Evolutionary conservation across 176 grass and related monocot genomes (phyloP), one percentile per base, ranked within the genome.

Genomic region (Canna indica): DNA sequence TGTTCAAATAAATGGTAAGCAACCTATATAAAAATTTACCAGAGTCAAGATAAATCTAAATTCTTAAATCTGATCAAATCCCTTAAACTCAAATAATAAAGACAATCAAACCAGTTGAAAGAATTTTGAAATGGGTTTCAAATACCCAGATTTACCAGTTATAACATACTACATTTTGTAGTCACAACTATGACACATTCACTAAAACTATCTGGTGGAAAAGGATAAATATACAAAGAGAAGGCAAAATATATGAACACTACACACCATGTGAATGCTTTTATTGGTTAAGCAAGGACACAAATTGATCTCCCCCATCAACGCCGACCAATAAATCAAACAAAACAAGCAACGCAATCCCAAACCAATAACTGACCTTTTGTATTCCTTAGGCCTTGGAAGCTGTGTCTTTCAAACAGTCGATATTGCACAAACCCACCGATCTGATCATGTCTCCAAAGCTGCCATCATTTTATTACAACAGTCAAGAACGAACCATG

Each of bases 381-480:
- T 28, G 4, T 73, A 59, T 76, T 52, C 74, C 88, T 77, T 11
- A 56, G 44, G 65, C 33, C 56, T 77, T 76, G 28, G 81, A 83
- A 66, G 69, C 68, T 76, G 59, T 59, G 81, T 76, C 88, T 82
- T 91, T 92, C 81, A 97, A 97, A 81, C 88, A 97, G 33, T 90
- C 86, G 2, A 85, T 83, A 79, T 87, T 97, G 52, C 88, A 92
- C 17, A 97, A 62, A 8, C 93, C 80, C 76, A 97, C 88, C 1
- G 79, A 83, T 74, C 89, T 92, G 28, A 97, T 92, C 79, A 90
- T 90, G 72, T 83, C 88, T 15, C 86, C 93, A 74, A 97, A 78
- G 53, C 93, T 97, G 76, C 53, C 73, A 78, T 34, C 45, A 59
- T 66, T 76, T 75, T 9, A 58, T 47, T 24, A 26, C 41, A 54